phyloP scores from a whole-genome alignment of 345 rosid species.

The Brassica cretica region DNA sequence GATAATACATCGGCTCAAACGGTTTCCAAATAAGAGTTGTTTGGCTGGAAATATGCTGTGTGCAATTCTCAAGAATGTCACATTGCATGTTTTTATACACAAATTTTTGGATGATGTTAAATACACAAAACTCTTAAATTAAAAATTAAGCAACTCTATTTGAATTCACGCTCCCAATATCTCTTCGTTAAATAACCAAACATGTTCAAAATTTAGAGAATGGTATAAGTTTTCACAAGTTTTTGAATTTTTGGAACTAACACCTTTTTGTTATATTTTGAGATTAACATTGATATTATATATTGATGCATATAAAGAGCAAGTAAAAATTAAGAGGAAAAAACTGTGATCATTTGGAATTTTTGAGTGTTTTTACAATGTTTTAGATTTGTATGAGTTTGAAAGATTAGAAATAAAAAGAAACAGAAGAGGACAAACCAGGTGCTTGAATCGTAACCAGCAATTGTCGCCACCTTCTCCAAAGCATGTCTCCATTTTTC shows the following conservation, averaged over 20 bases:
- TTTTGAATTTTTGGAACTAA: neutral
- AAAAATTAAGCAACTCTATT: too few relatives aligned
- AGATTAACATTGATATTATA: too few relatives aligned
- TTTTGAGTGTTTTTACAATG: neutral
- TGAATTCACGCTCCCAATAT: neutral
- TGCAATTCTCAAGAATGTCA: too few relatives aligned
- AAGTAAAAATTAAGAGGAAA: neutral
- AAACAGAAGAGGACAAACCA: neutral
- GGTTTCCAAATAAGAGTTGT: neutral
- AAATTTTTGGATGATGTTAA: too few relatives aligned
- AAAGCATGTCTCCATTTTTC: conserved; percentile 1
- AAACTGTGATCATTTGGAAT: too few relatives aligned
- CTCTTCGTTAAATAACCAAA: neutral
- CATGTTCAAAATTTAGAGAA: neutral
- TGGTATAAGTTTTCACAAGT: neutral
- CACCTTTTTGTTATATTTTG: neutral
- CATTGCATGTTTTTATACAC: too few relatives aligned
- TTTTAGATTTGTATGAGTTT: neutral
- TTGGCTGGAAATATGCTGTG: neutral
- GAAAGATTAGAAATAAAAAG: neutral
- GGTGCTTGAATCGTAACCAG: neutral
- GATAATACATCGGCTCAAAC: neutral
- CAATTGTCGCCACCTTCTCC: neutral
- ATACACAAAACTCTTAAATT: too few relatives aligned
- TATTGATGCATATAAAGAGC: neutral